A percentile compares a stretch with the other conserved stretches of the same genome.
Conservation (phyloP, 2,329 filamentous ascomycete genomes). For the Talaromyces sp. region DNA sequence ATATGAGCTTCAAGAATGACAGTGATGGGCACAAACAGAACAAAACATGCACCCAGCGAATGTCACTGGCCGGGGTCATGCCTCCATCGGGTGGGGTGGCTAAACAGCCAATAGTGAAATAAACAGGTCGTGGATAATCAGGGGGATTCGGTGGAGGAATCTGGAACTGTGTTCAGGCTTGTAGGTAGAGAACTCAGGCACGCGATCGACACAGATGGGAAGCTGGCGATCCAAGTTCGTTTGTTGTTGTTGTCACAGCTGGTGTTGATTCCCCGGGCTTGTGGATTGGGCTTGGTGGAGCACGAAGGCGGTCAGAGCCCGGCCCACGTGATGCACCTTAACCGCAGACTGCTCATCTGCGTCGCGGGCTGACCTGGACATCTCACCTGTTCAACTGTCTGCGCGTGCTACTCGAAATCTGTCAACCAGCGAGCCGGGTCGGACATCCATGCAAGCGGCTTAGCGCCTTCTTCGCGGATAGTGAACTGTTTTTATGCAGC, state of each 20-base stretch:
- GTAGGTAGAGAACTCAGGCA: not conserved
- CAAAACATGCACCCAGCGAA: constrained; percentile 9
- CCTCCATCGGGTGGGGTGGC: constrained; percentile 13
- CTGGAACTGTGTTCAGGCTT: not conserved
- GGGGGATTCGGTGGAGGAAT: not conserved
- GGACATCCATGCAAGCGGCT: not conserved
- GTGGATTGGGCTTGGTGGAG: constrained; percentile 6
- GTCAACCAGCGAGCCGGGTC: not conserved
- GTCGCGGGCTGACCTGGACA: not conserved
- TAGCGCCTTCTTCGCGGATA: too few relatives aligned
- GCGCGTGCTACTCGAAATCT: not conserved
- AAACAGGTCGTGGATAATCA: not conserved
- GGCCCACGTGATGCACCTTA: constrained; percentile 12
- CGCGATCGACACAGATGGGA: not conserved
- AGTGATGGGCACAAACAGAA: constrained; percentile 1
- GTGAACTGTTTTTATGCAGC: too few relatives aligned
- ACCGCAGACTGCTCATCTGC: not conserved
- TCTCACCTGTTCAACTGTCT: not conserved
- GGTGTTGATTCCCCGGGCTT: constrained; percentile 8
- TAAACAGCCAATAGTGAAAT: constrained; percentile 5
- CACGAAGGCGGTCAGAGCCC: constrained; percentile 6
- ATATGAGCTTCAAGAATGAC: not conserved
- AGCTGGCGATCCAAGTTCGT: not conserved
- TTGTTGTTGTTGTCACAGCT: not conserved
- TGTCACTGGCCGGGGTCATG: constrained; percentile 12